Evolutionary conservation across 352 stramenopile species (phyloP).

Genomic region (Achlya hypogyna): DNA sequence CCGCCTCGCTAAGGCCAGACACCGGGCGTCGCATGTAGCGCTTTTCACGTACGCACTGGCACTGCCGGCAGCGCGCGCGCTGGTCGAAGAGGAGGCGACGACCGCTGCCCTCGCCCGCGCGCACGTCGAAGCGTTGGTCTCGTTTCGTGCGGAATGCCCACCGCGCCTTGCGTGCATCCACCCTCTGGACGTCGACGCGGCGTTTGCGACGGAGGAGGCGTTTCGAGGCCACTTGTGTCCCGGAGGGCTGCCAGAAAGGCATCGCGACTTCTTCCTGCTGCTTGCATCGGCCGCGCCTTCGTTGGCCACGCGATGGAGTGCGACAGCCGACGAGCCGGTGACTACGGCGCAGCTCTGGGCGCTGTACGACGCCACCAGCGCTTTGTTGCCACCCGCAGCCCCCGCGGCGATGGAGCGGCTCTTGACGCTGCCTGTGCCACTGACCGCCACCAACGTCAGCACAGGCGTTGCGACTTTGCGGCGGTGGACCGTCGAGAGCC

Average conservation of each 20-base stretch:
- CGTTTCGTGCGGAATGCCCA: conserved; percentile 2
- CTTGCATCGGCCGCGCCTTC: neutral
- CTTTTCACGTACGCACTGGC: neutral
- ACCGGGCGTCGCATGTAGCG: neutral
- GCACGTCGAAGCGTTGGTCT: neutral
- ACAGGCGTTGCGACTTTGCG: no score
- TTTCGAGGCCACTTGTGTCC: neutral
- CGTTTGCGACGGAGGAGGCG: neutral
- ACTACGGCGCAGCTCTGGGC: neutral
- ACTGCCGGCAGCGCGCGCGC: neutral
- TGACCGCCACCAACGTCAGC: no score
- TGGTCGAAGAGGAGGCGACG: neutral
- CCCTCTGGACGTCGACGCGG: neutral
- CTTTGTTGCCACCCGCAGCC: neutral
- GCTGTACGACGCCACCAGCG: neutral
- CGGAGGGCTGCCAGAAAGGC: neutral
- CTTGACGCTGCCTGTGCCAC: no score
- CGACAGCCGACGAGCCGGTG: no score
- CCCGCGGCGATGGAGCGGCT: no score
- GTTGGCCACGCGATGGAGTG: neutral
- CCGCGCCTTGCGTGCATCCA: conserved; percentile 7
- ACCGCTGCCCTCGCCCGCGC: neutral
- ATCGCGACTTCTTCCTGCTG: neutral
- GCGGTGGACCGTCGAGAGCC: no score
- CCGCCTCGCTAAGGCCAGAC: neutral